phyloP scores from a whole-genome alignment of 345 rosid species.

The Citrus glauca region DNA sequence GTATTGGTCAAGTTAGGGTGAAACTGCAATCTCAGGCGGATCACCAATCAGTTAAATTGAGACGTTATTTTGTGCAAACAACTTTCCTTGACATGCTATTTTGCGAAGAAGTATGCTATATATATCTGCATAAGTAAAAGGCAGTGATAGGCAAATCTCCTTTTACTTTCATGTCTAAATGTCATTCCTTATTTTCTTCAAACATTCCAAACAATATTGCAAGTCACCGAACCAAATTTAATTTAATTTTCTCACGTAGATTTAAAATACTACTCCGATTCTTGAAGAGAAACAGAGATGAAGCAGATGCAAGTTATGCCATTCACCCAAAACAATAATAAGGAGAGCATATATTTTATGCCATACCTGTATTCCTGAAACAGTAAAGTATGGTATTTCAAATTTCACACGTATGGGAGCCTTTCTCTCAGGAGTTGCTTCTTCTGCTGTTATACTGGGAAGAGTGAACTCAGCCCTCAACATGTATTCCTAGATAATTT shows the following conservation, averaged over 20 bases:
- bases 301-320: neutral
- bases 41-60: neutral
- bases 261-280: neutral
- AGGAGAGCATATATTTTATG: constrained; percentile 2
- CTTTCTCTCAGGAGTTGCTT: constrained; percentile 74
- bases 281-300: neutral
- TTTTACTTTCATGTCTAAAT: neutral
- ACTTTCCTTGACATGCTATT: neutral
- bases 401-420: constrained; percentile 92
- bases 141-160: neutral
- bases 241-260: neutral
- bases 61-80: neutral
- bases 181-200: neutral
- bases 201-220: neutral
- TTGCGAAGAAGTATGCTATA: neutral
- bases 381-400: constrained; percentile 92
- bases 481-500: constrained; percentile 70
- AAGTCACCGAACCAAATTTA: neutral
- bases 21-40: constrained; percentile 3
- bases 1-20: neutral
- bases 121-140: neutral
- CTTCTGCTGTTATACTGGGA: constrained; percentile 86
- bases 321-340: constrained; percentile 3
- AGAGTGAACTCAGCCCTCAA: constrained; percentile 86
- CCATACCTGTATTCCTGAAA: constrained; percentile 90